A percentile compares a stretch with the other conserved stretches of the same genome.
Evolutionary conservation across 1,284 basidiomycete genomes (phyloP).

Genomic region (Farysia itapuensis): DNA sequence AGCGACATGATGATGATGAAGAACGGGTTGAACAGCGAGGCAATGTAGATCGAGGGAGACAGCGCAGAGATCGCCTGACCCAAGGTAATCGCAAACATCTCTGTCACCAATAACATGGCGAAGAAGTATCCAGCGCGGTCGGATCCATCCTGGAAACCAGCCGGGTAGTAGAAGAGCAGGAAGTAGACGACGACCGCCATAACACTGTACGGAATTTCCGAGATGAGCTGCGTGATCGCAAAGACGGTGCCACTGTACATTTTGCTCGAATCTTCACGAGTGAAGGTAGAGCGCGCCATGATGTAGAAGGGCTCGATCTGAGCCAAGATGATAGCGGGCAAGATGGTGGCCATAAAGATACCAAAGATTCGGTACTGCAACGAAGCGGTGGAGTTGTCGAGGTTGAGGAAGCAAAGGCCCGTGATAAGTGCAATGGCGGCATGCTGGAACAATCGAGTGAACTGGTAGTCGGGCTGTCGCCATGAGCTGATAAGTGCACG

Average conservation of each 20-base stretch:
- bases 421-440: slow-evolving; percentile 72
- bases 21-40: slow-evolving; percentile 77
- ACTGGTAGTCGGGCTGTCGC: slow-evolving; percentile 61
- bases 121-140: slow-evolving; percentile 73
- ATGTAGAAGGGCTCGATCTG: slow-evolving; percentile 86
- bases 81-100: slow-evolving; percentile 44
- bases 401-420: slow-evolving; percentile 79
- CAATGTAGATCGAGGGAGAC: slow-evolving; percentile 66
- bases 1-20: slow-evolving; percentile 64
- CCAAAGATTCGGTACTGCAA: slow-evolving; percentile 83
- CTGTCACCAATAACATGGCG: slow-evolving; percentile 60
- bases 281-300: slow-evolving; percentile 66
- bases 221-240: slow-evolving; percentile 50
- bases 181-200: slow-evolving; percentile 35
- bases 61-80: slow-evolving; percentile 61
- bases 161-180: slow-evolving; percentile 63
- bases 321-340: slow-evolving; percentile 75
- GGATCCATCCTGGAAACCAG: slow-evolving; percentile 66
- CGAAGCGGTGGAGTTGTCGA: slow-evolving; percentile 70
- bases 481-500: slow-evolving; percentile 68
- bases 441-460: slow-evolving; percentile 71
- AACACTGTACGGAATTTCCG: slow-evolving; percentile 74
- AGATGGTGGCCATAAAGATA: slow-evolving; percentile 65
- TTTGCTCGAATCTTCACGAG: slow-evolving; percentile 50
- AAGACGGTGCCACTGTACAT: slow-evolving; percentile 57